Conservation (phyloP, 108 stramenopile species). For the Epithemia pelagica region DNA sequence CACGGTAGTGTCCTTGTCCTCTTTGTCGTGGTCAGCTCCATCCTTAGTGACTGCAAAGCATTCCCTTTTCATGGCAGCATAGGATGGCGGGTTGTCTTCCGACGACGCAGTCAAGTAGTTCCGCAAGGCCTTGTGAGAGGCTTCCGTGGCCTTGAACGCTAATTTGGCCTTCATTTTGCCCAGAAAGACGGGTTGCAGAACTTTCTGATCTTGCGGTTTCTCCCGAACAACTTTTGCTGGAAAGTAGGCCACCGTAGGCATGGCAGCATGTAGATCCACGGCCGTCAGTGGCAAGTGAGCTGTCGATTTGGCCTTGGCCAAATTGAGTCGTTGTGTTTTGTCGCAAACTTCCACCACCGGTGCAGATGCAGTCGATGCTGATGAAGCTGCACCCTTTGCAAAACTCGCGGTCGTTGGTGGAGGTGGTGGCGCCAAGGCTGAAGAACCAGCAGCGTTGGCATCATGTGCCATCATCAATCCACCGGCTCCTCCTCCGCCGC, state of each 20-base stretch:
- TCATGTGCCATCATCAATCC: constrained; percentile 61
- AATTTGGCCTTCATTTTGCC: constrained; percentile 41
- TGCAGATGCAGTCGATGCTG: constrained; percentile 30
- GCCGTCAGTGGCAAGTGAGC: constrained; percentile 61
- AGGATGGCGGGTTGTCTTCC: constrained; percentile 12
- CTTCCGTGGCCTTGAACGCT: constrained; percentile 34
- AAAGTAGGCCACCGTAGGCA: constrained; percentile 50
- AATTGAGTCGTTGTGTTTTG: constrained; percentile 46
- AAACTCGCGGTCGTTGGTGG: constrained; percentile 26
- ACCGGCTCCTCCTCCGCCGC: constrained; percentile 35
- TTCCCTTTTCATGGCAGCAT: constrained; percentile 37
- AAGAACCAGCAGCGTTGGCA: constrained; percentile 41
- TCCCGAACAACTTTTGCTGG: constrained; percentile 47
- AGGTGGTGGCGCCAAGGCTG: constrained; percentile 23
- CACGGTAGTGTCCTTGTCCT: constrained; percentile 10
- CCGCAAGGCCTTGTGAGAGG: constrained; percentile 65
- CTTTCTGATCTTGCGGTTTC: background rate
- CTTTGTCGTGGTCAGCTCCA: background rate
- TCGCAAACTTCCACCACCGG: constrained; percentile 70
- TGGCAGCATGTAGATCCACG: constrained; percentile 60
- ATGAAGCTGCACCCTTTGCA: constrained; percentile 15
- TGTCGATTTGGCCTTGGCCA: constrained; percentile 31
- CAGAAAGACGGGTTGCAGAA: constrained; percentile 15
- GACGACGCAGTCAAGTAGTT: constrained; percentile 60
- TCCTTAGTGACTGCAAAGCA: constrained; percentile 22